Conservation (phyloP, 495 filamentous ascomycete genomes). For the Cryomyces minteri region DNA sequence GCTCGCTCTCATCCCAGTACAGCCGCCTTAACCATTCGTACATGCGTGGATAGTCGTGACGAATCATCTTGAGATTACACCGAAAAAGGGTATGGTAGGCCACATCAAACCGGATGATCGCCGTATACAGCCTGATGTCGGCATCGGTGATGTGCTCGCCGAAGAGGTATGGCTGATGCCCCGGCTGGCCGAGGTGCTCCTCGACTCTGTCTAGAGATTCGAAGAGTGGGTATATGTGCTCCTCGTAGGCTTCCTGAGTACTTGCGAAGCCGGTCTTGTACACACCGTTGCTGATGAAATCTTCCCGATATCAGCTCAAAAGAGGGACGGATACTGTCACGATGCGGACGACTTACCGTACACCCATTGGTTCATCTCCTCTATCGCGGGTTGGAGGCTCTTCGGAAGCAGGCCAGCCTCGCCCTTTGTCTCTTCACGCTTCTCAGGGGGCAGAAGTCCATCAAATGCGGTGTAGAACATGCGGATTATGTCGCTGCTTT, state of each 20-base stretch:
- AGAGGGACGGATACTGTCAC: too few relatives aligned
- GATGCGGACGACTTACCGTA: conserved; percentile 23
- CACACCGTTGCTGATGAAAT: conserved; percentile 24
- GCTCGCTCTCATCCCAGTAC: conserved; percentile 45
- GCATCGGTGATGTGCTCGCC: conserved; percentile 48
- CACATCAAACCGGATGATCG: conserved; percentile 48
- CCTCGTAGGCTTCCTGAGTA: conserved; percentile 45
- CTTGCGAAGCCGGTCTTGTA: conserved; percentile 54
- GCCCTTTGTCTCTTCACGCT: conserved; percentile 26
- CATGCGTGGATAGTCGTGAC: conserved; percentile 48
- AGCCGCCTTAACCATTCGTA: conserved; percentile 50
- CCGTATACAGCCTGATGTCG: conserved; percentile 46
- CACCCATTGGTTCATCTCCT: conserved; percentile 45
- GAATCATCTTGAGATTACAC: conserved; percentile 52
- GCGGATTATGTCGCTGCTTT: conserved; percentile 20
- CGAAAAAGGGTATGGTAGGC: conserved; percentile 50
- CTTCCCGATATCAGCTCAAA: too few relatives aligned
- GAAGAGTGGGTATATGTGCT: conserved; percentile 40
- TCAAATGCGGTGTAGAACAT: conserved; percentile 30
- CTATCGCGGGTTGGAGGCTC: conserved; percentile 33
- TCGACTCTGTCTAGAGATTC: conserved; percentile 44
- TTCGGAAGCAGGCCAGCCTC: conserved; percentile 36
- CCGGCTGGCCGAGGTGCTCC: conserved; percentile 28
- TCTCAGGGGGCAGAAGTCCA: conserved; percentile 24
- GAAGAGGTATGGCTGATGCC: conserved; percentile 40